A percentile compares a stretch with the other conserved stretches of the same genome.
These are phyloP conservation scores for Metarhizium rileyi DNA, from an alignment of 2,329 filamentous ascomycete species.

Conservation along the genomic window DNA sequence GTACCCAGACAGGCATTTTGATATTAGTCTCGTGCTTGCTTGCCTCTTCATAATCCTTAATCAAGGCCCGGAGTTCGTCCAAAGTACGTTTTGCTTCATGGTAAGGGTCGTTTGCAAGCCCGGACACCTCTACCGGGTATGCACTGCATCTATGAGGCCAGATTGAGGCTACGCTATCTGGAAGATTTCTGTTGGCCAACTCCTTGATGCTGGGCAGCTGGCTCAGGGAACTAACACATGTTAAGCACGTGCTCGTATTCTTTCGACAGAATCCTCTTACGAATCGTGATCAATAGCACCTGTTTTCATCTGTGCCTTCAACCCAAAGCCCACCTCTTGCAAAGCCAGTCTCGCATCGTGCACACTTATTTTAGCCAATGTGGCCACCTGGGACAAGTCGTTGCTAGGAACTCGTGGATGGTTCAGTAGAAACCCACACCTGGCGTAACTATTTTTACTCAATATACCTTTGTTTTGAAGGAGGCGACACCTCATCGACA, in stretches of 20 bases:
- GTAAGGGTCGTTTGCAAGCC: background rate
- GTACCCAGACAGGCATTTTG: conserved; percentile 18
- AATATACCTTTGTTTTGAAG: background rate
- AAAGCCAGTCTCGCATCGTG: conserved; percentile 4
- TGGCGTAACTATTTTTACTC: background rate
- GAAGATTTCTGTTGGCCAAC: background rate
- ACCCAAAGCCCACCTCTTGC: background rate
- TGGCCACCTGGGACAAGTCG: background rate
- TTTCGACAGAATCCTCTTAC: conserved; percentile 4
- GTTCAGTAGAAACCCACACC: background rate
- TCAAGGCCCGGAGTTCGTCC: conserved; percentile 11
- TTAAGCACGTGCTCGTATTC: background rate
- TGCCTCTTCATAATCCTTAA: conserved; percentile 15
- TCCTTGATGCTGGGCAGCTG: background rate
- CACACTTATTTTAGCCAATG: background rate
- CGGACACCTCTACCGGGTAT: background rate
- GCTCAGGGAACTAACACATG: background rate
- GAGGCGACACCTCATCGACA: background rate
- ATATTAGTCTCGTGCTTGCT: conserved; percentile 11
- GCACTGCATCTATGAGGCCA: background rate
- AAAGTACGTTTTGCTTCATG: conserved; percentile 4
- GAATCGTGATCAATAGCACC: background rate
- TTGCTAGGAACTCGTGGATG: background rate
- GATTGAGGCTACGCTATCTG: background rate
- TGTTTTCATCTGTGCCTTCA: conserved; percentile 3